A percentile compares a stretch with the other conserved stretches of the same genome.
Evolutionary conservation across 495 filamentous ascomycete genomes (phyloP).

Genomic region (Xylaria venustula): DNA sequence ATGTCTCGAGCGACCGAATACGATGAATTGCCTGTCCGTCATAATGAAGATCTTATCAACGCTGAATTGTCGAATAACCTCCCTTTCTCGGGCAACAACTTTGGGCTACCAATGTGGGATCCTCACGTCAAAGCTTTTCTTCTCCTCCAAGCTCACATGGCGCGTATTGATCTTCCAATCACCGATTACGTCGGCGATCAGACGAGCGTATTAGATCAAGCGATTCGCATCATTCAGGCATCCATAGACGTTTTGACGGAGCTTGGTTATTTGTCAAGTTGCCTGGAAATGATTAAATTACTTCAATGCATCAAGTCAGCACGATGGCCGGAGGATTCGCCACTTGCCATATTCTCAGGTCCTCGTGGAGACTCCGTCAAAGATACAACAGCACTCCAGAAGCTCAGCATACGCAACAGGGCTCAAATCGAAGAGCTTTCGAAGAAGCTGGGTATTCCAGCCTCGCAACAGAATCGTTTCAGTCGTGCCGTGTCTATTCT

Average conservation of each 20-base stretch:
- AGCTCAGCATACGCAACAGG: constrained; percentile 33
- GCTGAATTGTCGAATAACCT: constrained; percentile 81
- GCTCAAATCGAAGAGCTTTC: constrained; percentile 46
- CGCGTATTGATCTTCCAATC: constrained; percentile 86
- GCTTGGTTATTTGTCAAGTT: constrained; percentile 72
- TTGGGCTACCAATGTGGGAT: constrained; percentile 89
- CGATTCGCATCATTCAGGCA: constrained; percentile 91
- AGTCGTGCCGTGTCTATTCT: constrained; percentile 58
- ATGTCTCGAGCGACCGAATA: constrained; percentile 94
- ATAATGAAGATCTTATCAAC: constrained; percentile 99
- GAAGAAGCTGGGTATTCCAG: constrained; percentile 36
- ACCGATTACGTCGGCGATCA: constrained; percentile 97
- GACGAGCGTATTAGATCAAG: constrained; percentile 80
- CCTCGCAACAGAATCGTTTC: constrained; percentile 41
- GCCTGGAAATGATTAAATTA: constrained; percentile 74
- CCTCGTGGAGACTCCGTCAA: constrained; percentile 48
- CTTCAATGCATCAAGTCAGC: constrained; percentile 91
- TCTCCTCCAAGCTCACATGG: constrained; percentile 92
- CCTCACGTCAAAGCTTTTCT: constrained; percentile 97
- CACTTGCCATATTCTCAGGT: constrained; percentile 80
- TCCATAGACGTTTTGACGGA: constrained; percentile 94
- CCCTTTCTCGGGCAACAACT: constrained; percentile 52
- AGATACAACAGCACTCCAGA: constrained; percentile 31
- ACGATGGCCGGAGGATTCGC: constrained; percentile 81
- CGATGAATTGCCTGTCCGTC: constrained; percentile 95